phyloP scores from a whole-genome alignment of 176 grass and related monocot genomes.

The Aegilops sharonensis region DNA sequence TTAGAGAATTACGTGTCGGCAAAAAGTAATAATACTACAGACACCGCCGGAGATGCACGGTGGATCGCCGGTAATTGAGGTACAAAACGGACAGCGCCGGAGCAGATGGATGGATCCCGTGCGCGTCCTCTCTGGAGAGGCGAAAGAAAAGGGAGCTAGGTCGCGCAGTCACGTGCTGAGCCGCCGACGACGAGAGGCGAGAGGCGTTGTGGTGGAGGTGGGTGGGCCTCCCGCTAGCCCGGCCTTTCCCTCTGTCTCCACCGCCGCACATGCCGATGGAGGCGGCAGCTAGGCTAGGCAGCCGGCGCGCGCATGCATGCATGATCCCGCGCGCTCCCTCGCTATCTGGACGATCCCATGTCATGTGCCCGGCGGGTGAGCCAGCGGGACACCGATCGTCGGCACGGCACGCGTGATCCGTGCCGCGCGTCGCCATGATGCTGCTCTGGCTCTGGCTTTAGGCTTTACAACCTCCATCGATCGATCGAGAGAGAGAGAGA shows the following conservation, averaged over 20 bases:
- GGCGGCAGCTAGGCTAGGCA: too few species aligned
- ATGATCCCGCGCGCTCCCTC: background rate
- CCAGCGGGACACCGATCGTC: background rate
- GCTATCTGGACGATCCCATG: background rate
- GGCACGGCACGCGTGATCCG: background rate
- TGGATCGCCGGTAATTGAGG: constrained; percentile 10
- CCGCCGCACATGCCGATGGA: background rate
- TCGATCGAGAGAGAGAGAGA: too few species aligned
- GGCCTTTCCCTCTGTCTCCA: background rate
- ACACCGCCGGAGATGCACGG: background rate
- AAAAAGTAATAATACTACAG: too few species aligned
- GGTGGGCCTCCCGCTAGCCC: background rate
- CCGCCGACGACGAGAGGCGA: background rate
- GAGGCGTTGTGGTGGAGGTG: constrained; percentile 3
- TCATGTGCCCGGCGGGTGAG: background rate
- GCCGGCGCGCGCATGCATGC: background rate
- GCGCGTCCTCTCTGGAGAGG: background rate
- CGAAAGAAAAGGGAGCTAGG: background rate
- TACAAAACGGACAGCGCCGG: background rate
- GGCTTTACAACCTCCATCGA: background rate
- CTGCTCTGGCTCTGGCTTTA: background rate
- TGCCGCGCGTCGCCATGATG: constrained; percentile 8
- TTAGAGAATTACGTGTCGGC: too few species aligned
- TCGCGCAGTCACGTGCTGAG: constrained; percentile 37
- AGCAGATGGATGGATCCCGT: background rate